phyloP scores from a whole-genome alignment of 1,139 yeast genomes.

The Suhomyces atakaporum region DNA sequence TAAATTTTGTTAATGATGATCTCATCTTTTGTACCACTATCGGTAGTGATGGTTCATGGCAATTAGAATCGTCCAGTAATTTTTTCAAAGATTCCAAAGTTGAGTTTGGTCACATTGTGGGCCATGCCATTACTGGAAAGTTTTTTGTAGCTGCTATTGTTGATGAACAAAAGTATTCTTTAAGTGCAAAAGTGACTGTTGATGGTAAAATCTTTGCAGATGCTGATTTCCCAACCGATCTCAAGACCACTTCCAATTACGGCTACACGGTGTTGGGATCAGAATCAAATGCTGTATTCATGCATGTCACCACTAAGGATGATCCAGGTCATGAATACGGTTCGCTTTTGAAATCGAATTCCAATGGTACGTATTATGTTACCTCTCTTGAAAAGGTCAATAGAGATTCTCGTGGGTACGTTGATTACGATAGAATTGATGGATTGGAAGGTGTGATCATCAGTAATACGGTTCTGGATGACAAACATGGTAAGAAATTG shows the following conservation, averaged over 20 bases:
- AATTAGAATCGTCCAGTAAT: conserved; percentile 54
- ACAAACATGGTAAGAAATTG: conserved; percentile 50
- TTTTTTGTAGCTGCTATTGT: conserved; percentile 72
- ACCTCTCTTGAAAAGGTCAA: conserved; percentile 73
- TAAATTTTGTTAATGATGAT: conserved; percentile 41
- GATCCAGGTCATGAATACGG: conserved; percentile 66
- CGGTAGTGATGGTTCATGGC: conserved; percentile 28
- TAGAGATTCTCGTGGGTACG: conserved; percentile 71
- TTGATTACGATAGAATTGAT: conserved; percentile 84
- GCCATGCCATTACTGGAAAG: conserved; percentile 65
- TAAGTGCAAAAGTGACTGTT: conserved; percentile 72
- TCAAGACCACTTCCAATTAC: conserved; percentile 62
- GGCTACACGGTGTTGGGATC: conserved; percentile 88
- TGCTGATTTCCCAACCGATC: conserved; percentile 75
- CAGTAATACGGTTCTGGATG: conserved; percentile 64
- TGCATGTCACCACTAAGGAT: conserved; percentile 75
- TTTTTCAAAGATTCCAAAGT: conserved; percentile 44
- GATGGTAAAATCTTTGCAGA: conserved; percentile 83
- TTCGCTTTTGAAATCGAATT: conserved; percentile 82
- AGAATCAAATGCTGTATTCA: conserved; percentile 68
- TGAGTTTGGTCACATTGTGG: conserved; percentile 56
- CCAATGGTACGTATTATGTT: conserved; percentile 93
- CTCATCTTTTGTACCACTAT: conserved; percentile 63
- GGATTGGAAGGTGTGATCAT: conserved; percentile 88
- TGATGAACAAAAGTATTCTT: conserved; percentile 37